Evolutionary conservation across 176 grass and related monocot species (phyloP).

Genomic region (Raddia distichophylla): DNA sequence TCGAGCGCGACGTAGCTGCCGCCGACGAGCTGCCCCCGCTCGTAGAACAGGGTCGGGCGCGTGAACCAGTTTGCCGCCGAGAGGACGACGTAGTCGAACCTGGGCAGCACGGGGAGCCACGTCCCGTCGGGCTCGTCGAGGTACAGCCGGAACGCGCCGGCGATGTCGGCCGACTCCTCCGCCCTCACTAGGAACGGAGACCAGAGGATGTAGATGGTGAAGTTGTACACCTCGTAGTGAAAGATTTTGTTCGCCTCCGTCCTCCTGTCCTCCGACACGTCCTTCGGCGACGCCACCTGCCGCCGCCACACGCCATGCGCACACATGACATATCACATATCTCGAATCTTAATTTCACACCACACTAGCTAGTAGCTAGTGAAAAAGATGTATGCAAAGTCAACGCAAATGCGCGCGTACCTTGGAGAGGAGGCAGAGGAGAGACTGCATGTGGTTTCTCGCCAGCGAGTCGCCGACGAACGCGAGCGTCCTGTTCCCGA

Average conservation of each 20-base stretch:
- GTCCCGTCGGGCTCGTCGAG: conserved; percentile 62
- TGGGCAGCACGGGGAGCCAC: conserved; percentile 50
- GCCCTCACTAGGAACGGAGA: conserved; percentile 67
- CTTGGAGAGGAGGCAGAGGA: conserved; percentile 54
- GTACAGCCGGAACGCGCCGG: conserved; percentile 54
- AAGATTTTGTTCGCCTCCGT: conserved; percentile 35
- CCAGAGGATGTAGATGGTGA: conserved; percentile 68
- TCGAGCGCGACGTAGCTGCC: conserved; percentile 52
- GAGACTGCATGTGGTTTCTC: conserved; percentile 61
- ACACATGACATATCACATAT: too few species aligned
- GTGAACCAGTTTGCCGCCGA: conserved; percentile 77
- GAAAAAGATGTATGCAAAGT: not conserved
- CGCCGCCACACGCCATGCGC: not conserved
- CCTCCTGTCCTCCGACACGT: conserved; percentile 14
- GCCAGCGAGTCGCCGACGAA: conserved; percentile 58
- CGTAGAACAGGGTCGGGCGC: conserved; percentile 52
- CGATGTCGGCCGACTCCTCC: conserved; percentile 27
- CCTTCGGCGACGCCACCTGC: conserved; percentile 44
- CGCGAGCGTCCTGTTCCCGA: conserved; percentile 51
- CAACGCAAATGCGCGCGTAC: not conserved
- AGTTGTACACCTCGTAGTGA: conserved; percentile 50
- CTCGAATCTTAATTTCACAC: too few species aligned
- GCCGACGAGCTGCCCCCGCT: conserved; percentile 46
- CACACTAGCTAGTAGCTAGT: not conserved
- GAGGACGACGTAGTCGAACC: conserved; percentile 67